Conservation (phyloP, 106 monocot species). For the Acorus calamus region DNA sequence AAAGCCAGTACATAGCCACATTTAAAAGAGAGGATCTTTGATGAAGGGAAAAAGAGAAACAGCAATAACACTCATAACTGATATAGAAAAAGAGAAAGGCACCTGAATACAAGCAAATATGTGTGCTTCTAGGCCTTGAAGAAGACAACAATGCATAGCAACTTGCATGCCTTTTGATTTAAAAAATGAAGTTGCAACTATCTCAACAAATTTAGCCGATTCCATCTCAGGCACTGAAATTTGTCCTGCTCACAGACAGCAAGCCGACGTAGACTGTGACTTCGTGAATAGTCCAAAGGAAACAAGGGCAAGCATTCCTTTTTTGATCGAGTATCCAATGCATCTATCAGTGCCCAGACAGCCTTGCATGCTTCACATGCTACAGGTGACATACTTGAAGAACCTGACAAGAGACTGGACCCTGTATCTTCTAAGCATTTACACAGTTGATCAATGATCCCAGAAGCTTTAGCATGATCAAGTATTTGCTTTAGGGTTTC, state of each 20-base stretch:
- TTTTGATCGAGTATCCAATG: constrained; percentile 47
- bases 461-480: constrained; percentile 44
- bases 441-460: constrained; percentile 38
- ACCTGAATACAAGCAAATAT: constrained; percentile 87
- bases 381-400: constrained; percentile 78
- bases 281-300: constrained; percentile 41
- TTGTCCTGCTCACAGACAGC: constrained; percentile 10
- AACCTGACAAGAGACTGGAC: constrained; percentile 55
- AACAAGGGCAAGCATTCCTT: constrained; percentile 27
- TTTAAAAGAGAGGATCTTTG: too few species aligned
- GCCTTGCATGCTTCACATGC: constrained; percentile 95
- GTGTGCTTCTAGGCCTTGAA: constrained; percentile 89
- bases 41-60: too few species aligned
- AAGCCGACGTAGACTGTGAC: constrained; percentile 3
- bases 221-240: constrained; percentile 18
- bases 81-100: not conserved
- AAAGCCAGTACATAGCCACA: too few species aligned
- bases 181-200: constrained; percentile 44
- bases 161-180: constrained; percentile 66
- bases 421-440: constrained; percentile 59
- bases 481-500: constrained; percentile 46
- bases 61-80: not conserved
- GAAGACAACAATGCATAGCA: constrained; percentile 79
- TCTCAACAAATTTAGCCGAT: constrained; percentile 30
- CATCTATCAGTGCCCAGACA: constrained; percentile 76